Conservation (phyloP, 2,329 filamentous ascomycete genomes). For the Aspergillus fumigatiaffinis region DNA sequence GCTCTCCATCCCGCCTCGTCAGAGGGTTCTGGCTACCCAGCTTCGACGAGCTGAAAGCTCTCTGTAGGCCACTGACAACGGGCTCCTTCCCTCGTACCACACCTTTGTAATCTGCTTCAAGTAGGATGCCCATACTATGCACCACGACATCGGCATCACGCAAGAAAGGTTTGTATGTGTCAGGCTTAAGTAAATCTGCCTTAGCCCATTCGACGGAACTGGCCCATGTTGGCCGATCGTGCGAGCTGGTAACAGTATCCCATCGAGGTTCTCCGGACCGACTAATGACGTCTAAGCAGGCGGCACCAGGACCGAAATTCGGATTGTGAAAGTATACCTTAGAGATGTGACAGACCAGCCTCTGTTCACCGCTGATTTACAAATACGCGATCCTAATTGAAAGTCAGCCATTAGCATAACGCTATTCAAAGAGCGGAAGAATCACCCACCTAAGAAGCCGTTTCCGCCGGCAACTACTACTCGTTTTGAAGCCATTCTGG, state of each 20-base stretch:
- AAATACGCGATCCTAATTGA: conserved; percentile 67
- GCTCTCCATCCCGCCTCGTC: conserved; percentile 55
- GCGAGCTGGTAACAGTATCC: conserved; percentile 70
- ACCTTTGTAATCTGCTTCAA: conserved; percentile 97
- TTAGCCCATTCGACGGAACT: conserved; percentile 79
- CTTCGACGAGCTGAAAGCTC: conserved; percentile 69
- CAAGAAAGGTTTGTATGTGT: conserved; percentile 73
- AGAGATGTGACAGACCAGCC: conserved; percentile 93
- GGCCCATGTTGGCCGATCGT: conserved; percentile 73
- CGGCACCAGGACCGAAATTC: background rate
- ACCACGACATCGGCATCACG: conserved; percentile 78
- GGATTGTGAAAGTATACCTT: conserved; percentile 55
- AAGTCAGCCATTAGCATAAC: background rate
- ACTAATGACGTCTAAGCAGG: conserved; percentile 44
- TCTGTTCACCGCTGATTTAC: conserved; percentile 77
- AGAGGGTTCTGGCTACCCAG: conserved; percentile 65
- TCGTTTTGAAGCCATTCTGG: conserved; percentile 61
- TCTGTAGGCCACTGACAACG: conserved; percentile 70
- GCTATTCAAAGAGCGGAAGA: background rate
- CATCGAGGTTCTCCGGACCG: conserved; percentile 88
- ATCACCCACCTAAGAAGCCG: conserved; percentile 70
- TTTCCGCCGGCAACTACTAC: conserved; percentile 91
- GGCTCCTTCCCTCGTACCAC: conserved; percentile 80
- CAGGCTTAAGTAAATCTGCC: conserved; percentile 79
- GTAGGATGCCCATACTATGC: conserved; percentile 90